Conservation (phyloP, 176 grass and related monocot genomes). For the Rhynchospora breviuscula region DNA sequence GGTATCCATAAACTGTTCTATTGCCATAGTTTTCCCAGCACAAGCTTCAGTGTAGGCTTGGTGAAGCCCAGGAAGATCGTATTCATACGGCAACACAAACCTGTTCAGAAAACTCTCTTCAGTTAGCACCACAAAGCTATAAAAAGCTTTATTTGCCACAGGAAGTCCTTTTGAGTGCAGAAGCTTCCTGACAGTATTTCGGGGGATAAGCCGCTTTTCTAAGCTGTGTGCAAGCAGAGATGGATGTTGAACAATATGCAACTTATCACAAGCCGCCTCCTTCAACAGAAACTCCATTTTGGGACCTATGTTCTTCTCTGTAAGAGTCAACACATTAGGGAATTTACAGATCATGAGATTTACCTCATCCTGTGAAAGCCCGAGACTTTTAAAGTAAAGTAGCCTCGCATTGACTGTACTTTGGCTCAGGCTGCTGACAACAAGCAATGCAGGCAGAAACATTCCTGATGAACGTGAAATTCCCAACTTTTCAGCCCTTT, state of each 20-base stretch:
- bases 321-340: neutral
- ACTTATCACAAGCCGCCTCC: constrained; percentile 6
- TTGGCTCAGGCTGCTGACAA: neutral
- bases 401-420: neutral
- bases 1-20: neutral
- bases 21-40: neutral
- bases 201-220: constrained; percentile 37
- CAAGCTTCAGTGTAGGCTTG: neutral
- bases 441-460: neutral
- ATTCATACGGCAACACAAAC: constrained; percentile 32
- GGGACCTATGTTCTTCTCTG: neutral
- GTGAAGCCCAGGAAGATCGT: constrained; percentile 21
- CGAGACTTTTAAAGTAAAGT: neutral
- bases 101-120: constrained; percentile 32
- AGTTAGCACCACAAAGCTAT: neutral
- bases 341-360: neutral
- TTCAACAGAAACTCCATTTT: constrained; percentile 39
- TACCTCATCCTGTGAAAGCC: neutral
- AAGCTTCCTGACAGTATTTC: constrained; percentile 31
- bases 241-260: constrained; percentile 10
- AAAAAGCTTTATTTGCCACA: neutral
- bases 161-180: constrained; percentile 25
- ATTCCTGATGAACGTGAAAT: neutral
- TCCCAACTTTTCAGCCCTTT: neutral
- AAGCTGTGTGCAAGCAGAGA: constrained; percentile 25